Conservation (phyloP, 192 early-diverging fungal species). For the Dispira parvispora region DNA sequence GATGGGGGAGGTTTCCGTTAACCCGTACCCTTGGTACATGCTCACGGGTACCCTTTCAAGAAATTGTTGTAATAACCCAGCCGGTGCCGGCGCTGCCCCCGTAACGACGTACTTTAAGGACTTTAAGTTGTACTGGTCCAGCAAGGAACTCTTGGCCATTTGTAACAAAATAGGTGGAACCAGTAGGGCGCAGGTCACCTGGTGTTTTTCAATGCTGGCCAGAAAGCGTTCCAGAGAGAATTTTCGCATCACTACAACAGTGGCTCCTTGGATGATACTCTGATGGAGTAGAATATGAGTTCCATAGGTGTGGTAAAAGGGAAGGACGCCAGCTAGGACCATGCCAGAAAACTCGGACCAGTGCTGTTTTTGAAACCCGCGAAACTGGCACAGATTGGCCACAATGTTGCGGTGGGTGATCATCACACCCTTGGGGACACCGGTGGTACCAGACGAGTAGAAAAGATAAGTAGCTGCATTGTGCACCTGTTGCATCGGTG, state of each 20-base stretch:
- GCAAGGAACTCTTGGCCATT: slow-evolving; percentile 45
- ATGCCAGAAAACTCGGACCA: background rate
- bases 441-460: slow-evolving; percentile 45
- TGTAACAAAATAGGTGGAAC: slow-evolving; percentile 56
- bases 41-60: slow-evolving; percentile 13
- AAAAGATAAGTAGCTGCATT: slow-evolving; percentile 37
- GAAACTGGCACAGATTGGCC: slow-evolving; percentile 46
- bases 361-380: slow-evolving; percentile 20
- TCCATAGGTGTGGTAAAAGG: slow-evolving; percentile 33
- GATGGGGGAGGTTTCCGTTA: slow-evolving; percentile 51
- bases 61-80: slow-evolving; percentile 28
- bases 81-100: slow-evolving; percentile 51
- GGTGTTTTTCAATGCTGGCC: slow-evolving; percentile 27
- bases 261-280: slow-evolving; percentile 19
- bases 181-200: slow-evolving; percentile 18
- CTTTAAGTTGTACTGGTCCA: slow-evolving; percentile 42
- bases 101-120: slow-evolving; percentile 28
- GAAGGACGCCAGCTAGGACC: slow-evolving; percentile 22
- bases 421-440: slow-evolving; percentile 62
- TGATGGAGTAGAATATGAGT: slow-evolving; percentile 18
- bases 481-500: slow-evolving; percentile 13
- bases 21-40: slow-evolving; percentile 51
- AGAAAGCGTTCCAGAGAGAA: slow-evolving; percentile 42
- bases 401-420: slow-evolving; percentile 70
- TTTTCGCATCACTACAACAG: slow-evolving; percentile 38